Percentiles rank a stretch among this genome's conserved stretches.
Evolutionary conservation across 208 protist genomes (phyloP).

Genomic region (Blastocrithidia nonstop): DNA sequence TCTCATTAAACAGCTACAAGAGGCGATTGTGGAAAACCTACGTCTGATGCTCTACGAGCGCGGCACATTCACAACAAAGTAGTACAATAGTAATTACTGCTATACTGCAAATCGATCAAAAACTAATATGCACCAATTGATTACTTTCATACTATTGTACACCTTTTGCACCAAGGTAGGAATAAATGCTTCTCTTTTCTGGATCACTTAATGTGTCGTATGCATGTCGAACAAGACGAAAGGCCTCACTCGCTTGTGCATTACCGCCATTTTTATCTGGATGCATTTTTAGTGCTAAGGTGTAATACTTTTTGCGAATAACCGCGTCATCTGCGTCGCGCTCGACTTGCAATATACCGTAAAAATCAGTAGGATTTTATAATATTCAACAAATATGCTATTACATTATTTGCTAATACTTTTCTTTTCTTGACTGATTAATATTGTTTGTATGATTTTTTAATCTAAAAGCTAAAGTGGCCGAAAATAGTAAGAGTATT

Average conservation of each 20-base stretch:
- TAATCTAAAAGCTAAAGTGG: neutral
- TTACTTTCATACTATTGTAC: neutral
- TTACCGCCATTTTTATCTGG: constrained; percentile 37
- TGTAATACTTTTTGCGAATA: constrained; percentile 25
- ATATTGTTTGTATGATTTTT: neutral
- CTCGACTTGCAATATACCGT: constrained; percentile 13
- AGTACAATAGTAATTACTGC: no score
- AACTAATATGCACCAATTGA: no score
- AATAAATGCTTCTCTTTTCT: constrained; percentile 82
- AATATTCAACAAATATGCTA: constrained; percentile 12
- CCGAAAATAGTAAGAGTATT: neutral
- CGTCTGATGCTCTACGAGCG: no score
- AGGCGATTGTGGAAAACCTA: no score
- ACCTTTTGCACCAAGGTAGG: constrained; percentile 14
- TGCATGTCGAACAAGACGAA: constrained; percentile 53
- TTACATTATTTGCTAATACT: neutral
- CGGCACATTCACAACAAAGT: no score
- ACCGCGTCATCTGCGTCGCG: constrained; percentile 7
- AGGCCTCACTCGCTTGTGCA: constrained; percentile 25
- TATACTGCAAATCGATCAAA: no score
- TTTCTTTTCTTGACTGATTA: neutral
- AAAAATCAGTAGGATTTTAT: constrained; percentile 13
- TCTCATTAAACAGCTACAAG: no score
- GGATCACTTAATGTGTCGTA: constrained; percentile 88
- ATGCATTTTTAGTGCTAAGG: constrained; percentile 25